Conservation (phyloP, 192 early-diverging fungal species). For the Coemansia sp. region DNA sequence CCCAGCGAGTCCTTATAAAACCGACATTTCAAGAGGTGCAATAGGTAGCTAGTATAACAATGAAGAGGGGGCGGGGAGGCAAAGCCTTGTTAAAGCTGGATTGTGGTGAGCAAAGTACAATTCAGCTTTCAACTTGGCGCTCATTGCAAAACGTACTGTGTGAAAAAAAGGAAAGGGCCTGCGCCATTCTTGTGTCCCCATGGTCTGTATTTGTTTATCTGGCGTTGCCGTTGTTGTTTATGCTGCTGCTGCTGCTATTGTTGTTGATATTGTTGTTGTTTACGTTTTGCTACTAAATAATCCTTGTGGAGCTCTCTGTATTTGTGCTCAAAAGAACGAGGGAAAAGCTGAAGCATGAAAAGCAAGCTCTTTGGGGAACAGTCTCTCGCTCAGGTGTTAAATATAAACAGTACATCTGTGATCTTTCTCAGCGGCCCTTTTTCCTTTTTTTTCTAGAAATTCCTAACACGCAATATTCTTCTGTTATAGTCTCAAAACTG, state of each 20-base stretch:
- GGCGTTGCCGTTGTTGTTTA: neutral
- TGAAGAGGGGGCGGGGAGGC: neutral
- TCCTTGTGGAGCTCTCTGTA: too few species aligned
- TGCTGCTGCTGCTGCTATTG: neutral
- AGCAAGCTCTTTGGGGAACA: too few species aligned
- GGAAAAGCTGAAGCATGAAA: too few species aligned
- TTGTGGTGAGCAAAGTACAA: neutral
- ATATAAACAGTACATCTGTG: too few species aligned
- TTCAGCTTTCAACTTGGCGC: too few species aligned
- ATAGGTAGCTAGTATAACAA: neutral
- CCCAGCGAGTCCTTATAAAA: neutral
- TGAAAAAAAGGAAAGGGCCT: neutral
- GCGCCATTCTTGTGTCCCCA: neutral
- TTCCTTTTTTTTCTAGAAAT: neutral
- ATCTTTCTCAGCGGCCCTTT: neutral
- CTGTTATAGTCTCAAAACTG: neutral
- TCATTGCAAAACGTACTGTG: neutral
- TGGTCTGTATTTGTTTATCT: neutral
- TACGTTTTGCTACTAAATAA: too few species aligned
- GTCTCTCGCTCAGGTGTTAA: too few species aligned
- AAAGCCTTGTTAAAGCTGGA: neutral
- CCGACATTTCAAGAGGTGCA: neutral
- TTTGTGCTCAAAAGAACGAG: too few species aligned
- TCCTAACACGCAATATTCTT: neutral
- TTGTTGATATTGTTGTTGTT: too few species aligned